Base-by-base conservation (phyloP, 108 stramenopile species). In the Stephanodiscus minutulus region DNA sequence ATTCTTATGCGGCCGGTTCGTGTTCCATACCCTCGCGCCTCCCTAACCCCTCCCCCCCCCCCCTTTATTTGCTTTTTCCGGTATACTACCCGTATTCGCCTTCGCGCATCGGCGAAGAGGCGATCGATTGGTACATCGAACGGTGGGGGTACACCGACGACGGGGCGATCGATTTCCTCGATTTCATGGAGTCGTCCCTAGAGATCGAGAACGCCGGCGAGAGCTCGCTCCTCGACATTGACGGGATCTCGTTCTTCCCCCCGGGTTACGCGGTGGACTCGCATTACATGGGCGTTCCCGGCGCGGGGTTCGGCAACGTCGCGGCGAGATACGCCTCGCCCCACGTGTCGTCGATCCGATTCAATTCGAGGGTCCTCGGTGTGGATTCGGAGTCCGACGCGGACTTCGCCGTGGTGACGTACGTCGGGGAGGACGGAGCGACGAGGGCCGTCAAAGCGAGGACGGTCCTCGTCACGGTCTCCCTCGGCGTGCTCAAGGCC, bases 401-500 rank as follows among this genome's bases (percentile, higher is more conserved):
- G 21, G 59, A 39, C 36, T 1, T 55, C 33, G 28, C 37, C 37
- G 36, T 35, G 0, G 52, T 67, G 33, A 39, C 25, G 12, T 67
- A 67, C 21, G 36, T 24, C 12, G n/a, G 20, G 20, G 56, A 35
- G 11, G 47, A 35, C 56, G 66, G 53, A n/a, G 21, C 0, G 36
- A 28, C 28, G 5, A 20, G 1, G 35, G 20, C 18, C n/a, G 52
- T 54, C 0, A 25, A 67, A 21, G 49, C 52, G 17, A 52, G 37
- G 29, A 66, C 54, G 28, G 82, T 79, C 0, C 50, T 91, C 25
- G 78, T 87, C 15, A 89, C 90, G 15, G 81, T 88, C 11, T 85
- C 90, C 35, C 70, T 91, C 37, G 90, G 90, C 9, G 88, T 89
- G 18, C 81, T 91, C 36, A 89, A 91, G 70, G 59, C 76, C 6